Percentiles rank a stretch among this genome's conserved stretches.
Evolutionary conservation across 208 protist genomes (phyloP).

Genomic region (Phytomonas francai): DNA sequence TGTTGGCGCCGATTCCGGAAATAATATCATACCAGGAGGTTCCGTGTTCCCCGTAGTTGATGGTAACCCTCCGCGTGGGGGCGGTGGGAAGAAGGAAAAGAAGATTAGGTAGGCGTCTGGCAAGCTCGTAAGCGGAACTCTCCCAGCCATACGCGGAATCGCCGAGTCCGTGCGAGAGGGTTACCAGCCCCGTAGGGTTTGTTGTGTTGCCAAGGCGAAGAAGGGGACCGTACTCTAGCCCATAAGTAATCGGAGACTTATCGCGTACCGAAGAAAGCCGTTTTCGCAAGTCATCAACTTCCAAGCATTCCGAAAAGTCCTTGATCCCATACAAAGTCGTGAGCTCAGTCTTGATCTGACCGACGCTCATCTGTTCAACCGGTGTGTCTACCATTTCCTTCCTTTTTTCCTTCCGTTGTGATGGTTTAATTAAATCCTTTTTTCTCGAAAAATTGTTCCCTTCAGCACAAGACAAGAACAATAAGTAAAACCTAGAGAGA

Average conservation of each 20-base stretch:
- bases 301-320: conserved; percentile 64
- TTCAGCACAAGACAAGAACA: conserved; percentile 1
- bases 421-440: not conserved
- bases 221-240: conserved; percentile 49
- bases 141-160: conserved; percentile 87
- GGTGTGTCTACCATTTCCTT: conserved; percentile 23
- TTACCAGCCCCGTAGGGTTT: conserved; percentile 74
- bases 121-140: conserved; percentile 53
- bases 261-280: conserved; percentile 45
- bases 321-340: conserved; percentile 45
- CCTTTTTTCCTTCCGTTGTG: not conserved
- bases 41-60: conserved; percentile 85
- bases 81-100: conserved; percentile 90
- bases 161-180: conserved; percentile 87
- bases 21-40: conserved; percentile 90
- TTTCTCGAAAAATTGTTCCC: not conserved
- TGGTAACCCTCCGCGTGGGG: conserved; percentile 64
- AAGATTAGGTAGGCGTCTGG: conserved; percentile 60
- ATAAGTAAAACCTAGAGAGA: not conserved
- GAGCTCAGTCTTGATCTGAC: conserved; percentile 69
- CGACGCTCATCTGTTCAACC: conserved; percentile 32
- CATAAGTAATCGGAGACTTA: conserved; percentile 36
- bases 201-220: conserved; percentile 62
- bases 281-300: conserved; percentile 49
- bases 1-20: conserved; percentile 20